Base-by-base conservation (phyloP, 768 basidiomycete genomes). In the Hemileccinum rubropunctum region DNA sequence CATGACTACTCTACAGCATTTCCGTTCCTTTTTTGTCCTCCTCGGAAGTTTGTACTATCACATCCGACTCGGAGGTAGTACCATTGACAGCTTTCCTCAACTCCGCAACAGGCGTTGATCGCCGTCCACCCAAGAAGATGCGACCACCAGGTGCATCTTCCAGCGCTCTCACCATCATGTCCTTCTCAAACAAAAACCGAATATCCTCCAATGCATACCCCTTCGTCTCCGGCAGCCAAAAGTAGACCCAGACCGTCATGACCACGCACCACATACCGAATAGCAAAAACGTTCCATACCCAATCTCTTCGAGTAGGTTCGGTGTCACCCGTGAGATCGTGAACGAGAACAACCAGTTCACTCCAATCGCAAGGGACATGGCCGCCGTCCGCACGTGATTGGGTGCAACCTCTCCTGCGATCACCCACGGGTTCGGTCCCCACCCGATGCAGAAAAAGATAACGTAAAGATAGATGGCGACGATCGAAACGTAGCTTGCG, bases 141-240 rank as follows among this genome's bases (percentile, higher is more conserved):
- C 59, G 46, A 1, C 70, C 71, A 20, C 64, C 65, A 0, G 70
- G 70, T 7, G 70, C 65, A 52, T 71, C 70, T 18, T 72, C 57
- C 30, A 71, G 23, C 21, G 70, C 60, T 6, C 71, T 64, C 53
- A 68, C 50, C 18, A 67, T 27, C 47, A 66, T 46, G 9, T 71
- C 66, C 47, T 62, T 53, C 47, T 71, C 71, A 27, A 74, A 75
- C 40, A 75, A 54, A 38, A 56, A 66, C 37, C 65, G 60, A 37
- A 74, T 68, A 44, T 74, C 72, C 58, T 74, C 73, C 35, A 74
- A 54, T 13, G 67, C 66, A 39, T 69, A 65, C 28, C 71, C 68
- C 43, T 54, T 71, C 11, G 74, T 76, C 61, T 76, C 74, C 17
- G 74, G 74, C 30, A 75, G 53, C 54, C 63, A 65, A 42, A 74